These are phyloP conservation scores for Nothophoma quercina DNA, from an alignment of 2,329 filamentous ascomycete species.

Conservation along the genomic window DNA sequence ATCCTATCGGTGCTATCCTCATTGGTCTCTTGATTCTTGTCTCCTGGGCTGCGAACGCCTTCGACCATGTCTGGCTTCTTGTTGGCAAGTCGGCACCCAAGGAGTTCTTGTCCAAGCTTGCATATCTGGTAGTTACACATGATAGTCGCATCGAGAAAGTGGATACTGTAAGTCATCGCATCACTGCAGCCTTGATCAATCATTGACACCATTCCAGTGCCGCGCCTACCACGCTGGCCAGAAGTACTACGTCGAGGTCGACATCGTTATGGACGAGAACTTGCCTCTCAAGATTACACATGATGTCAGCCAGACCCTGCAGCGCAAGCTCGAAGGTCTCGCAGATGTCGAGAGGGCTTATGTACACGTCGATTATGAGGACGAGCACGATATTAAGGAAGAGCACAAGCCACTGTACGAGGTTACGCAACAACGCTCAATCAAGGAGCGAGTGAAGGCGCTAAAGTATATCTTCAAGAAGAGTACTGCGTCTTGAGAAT, in stretches of 20 bases:
- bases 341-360: conserved; percentile 55
- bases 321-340: conserved; percentile 65
- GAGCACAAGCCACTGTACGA: conserved; percentile 52
- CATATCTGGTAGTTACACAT: conserved; percentile 64
- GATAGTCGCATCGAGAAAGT: conserved; percentile 64
- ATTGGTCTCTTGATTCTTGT: conserved; percentile 68
- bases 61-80: conserved; percentile 68
- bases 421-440: conserved; percentile 40
- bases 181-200: background rate
- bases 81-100: conserved; percentile 68
- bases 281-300: conserved; percentile 65
- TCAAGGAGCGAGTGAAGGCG: conserved; percentile 43
- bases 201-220: conserved; percentile 47
- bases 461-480: conserved; percentile 37
- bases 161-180: conserved; percentile 54
- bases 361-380: conserved; percentile 59
- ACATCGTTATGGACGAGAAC: conserved; percentile 66
- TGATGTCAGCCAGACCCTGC: conserved; percentile 66
- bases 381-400: conserved; percentile 49
- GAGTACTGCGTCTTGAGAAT: background rate
- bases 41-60: conserved; percentile 68
- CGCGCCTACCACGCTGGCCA: conserved; percentile 69
- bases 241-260: conserved; percentile 68
- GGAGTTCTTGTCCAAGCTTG: conserved; percentile 64
- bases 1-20: conserved; percentile 66